These are phyloP conservation scores for Leccinum disarticulatum DNA, from an alignment of 768 basidiomycete species.

Conservation along the genomic window DNA sequence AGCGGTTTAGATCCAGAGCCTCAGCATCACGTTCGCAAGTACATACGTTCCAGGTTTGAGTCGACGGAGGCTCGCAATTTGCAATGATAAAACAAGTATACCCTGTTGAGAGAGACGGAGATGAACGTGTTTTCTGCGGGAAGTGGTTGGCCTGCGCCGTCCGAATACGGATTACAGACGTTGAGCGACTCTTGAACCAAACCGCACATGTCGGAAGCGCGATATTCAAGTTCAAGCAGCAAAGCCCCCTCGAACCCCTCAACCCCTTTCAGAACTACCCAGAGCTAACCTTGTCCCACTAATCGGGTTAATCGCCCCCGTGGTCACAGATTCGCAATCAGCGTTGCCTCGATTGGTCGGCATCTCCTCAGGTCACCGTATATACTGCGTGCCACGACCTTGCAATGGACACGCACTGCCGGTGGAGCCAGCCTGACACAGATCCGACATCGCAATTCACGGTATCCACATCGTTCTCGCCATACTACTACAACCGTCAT, in stretches of 20 bases:
- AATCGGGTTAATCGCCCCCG: slow-evolving; percentile 21
- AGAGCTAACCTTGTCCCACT: slow-evolving; percentile 35
- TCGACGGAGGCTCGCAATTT: slow-evolving; percentile 19
- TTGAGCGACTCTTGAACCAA: background rate
- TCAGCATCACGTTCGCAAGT: slow-evolving; percentile 1
- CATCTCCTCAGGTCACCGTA: slow-evolving; percentile 19
- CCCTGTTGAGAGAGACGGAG: slow-evolving; percentile 22
- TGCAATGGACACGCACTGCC: background rate
- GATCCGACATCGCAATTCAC: background rate
- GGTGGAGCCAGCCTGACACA: background rate
- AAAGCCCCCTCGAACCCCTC: slow-evolving; percentile 6
- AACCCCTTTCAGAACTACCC: slow-evolving; percentile 13
- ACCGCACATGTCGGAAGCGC: slow-evolving; percentile 21
- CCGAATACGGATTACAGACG: slow-evolving; percentile 9
- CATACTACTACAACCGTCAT: slow-evolving; percentile 11
- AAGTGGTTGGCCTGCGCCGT: slow-evolving; percentile 20
- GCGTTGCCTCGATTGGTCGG: slow-evolving; percentile 9
- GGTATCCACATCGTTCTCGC: slow-evolving; percentile 7
- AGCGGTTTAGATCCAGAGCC: slow-evolving; percentile 24
- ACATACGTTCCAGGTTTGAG: slow-evolving; percentile 1
- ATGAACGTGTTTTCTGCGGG: slow-evolving; percentile 25
- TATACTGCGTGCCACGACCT: slow-evolving; percentile 11
- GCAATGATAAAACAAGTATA: slow-evolving; percentile 13
- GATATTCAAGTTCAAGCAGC: background rate
- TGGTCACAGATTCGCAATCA: slow-evolving; percentile 7